Evolutionary conservation across 192 early-diverging fungal genomes (phyloP).

Genomic region (Anaeromyces robustus): DNA sequence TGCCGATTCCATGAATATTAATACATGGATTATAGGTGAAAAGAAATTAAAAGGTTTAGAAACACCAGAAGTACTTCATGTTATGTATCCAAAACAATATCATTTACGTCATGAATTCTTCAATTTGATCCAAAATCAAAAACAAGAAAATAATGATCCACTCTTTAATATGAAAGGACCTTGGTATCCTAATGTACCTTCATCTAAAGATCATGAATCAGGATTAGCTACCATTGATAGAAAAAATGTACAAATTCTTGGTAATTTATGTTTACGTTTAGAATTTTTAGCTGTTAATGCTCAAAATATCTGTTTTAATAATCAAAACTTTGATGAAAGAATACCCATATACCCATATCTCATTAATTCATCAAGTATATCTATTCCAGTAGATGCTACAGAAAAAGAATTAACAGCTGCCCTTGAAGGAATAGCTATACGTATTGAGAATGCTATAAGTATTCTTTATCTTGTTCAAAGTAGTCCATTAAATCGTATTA

Average conservation of each 20-base stretch:
- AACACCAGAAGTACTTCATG: slow-evolving; percentile 62
- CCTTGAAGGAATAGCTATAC: slow-evolving; percentile 1
- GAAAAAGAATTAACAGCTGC: slow-evolving; percentile 16
- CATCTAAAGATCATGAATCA: neutral
- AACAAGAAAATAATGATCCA: slow-evolving; percentile 5
- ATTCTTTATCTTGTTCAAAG: slow-evolving; percentile 33
- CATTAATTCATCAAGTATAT: slow-evolving; percentile 12
- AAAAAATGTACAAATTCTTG: slow-evolving; percentile 22
- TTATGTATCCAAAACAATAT: slow-evolving; percentile 22
- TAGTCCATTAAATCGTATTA: slow-evolving; percentile 31
- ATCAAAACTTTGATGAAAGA: slow-evolving; percentile 1
- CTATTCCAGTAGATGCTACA: slow-evolving; percentile 23
- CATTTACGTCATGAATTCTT: slow-evolving; percentile 13
- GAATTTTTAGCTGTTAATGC: slow-evolving; percentile 28
- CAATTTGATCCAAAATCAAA: slow-evolving; percentile 12
- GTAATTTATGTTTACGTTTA: slow-evolving; percentile 34
- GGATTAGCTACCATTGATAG: slow-evolving; percentile 17
- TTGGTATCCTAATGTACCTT: neutral
- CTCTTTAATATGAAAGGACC: too few relatives aligned
- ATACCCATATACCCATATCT: slow-evolving; percentile 2
- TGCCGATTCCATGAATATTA: slow-evolving; percentile 33
- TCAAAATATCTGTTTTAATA: slow-evolving; percentile 13
- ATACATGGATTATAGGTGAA: slow-evolving; percentile 62
- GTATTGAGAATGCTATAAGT: slow-evolving; percentile 39
- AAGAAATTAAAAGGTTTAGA: slow-evolving; percentile 75